Evolutionary conservation across 768 basidiomycete species (phyloP), one percentile per base, ranked within the genome.

Genomic region (Coprinopsis strossmayeri): DNA sequence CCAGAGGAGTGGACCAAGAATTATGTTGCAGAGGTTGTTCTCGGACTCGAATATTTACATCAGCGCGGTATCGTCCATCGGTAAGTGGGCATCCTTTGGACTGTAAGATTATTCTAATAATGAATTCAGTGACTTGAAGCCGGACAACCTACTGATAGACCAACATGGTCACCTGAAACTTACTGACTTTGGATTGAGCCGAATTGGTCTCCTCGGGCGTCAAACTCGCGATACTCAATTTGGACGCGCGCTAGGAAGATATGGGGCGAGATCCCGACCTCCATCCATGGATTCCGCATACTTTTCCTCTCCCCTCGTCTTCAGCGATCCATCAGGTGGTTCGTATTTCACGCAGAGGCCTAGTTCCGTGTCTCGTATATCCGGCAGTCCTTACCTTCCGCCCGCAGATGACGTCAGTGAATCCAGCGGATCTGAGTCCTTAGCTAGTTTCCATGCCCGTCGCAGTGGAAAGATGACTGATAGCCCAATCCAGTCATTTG

Each of bases 1-100:
- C 88, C 93, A 0, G 96, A 99, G 64, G 93, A 96, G 57, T 98
- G 96, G 96, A 87, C 94, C 1, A 84, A 84, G 64, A 87, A 92
- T 56, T 99, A 98, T 61, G 82, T 97, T 53, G 96, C 96, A 0
- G 96, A 98, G 61, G 93, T 98, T 11, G 82, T 93, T 17, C 74
- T 98, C 50, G 96, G 95, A 18, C 70, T 99, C 53, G 94, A 99
- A 55, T 95, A 96, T 66, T 77, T 99, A n/a, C 96, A 98, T 69
- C 81, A 87, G 54, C 81, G 90, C 25, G 92, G 93, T 24, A 84
- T 99, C 54, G 91, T 98, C 52, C 96, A 99, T 76, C 91, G 95
- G 95, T 93, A 60, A 55, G 84, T 64, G 24, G 50, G 27, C 1
- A 43, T 25, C 39, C 32, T 46, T 24, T 21, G 20, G n/a, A n/a